phyloP scores from a whole-genome alignment of 768 basidiomycete species.

The Neoboletus magnificus region DNA sequence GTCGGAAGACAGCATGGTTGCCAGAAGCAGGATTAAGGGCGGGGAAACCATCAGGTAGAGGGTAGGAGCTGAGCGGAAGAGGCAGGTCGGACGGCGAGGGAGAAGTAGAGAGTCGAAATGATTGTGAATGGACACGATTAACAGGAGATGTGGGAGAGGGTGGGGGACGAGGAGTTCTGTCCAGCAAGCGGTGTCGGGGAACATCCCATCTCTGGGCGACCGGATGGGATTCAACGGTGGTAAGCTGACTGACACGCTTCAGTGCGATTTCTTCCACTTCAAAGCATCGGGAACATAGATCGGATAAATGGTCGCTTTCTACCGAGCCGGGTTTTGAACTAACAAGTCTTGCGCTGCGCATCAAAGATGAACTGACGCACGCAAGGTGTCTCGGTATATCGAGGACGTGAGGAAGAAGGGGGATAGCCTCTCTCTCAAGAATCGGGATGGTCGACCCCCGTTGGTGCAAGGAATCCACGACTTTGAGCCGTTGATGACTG shows the following conservation, averaged over 20 bases:
- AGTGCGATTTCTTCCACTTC: slow-evolving; percentile 71
- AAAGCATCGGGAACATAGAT: slow-evolving; percentile 59
- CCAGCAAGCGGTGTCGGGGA: neutral
- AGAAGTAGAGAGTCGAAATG: slow-evolving; percentile 48
- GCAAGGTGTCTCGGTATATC: slow-evolving; percentile 81
- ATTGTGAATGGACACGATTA: slow-evolving; percentile 18
- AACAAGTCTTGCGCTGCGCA: slow-evolving; percentile 53
- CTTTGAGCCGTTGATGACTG: slow-evolving; percentile 50
- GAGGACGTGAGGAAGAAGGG: slow-evolving; percentile 66
- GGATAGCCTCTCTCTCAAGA: slow-evolving; percentile 68
- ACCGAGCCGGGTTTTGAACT: slow-evolving; percentile 34
- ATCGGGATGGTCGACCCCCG: slow-evolving; percentile 53
- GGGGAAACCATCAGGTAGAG: neutral
- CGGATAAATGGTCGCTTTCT: slow-evolving; percentile 41
- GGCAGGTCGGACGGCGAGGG: slow-evolving; percentile 36
- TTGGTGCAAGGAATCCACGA: slow-evolving; percentile 55
- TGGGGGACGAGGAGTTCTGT: slow-evolving; percentile 9
- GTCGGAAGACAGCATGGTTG: slow-evolving; percentile 18
- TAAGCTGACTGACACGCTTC: slow-evolving; percentile 60
- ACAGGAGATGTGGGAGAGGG: slow-evolving; percentile 23
- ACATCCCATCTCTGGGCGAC: slow-evolving; percentile 16
- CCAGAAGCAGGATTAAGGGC: slow-evolving; percentile 3
- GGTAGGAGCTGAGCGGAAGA: neutral
- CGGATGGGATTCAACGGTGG: slow-evolving; percentile 21
- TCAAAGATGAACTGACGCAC: slow-evolving; percentile 70